Percentiles rank a stretch among this genome's conserved stretches.
These are phyloP conservation scores for Asterochloris sp. DNA, from an alignment of 139 green algal genomes.

Conservation along the genomic window DNA sequence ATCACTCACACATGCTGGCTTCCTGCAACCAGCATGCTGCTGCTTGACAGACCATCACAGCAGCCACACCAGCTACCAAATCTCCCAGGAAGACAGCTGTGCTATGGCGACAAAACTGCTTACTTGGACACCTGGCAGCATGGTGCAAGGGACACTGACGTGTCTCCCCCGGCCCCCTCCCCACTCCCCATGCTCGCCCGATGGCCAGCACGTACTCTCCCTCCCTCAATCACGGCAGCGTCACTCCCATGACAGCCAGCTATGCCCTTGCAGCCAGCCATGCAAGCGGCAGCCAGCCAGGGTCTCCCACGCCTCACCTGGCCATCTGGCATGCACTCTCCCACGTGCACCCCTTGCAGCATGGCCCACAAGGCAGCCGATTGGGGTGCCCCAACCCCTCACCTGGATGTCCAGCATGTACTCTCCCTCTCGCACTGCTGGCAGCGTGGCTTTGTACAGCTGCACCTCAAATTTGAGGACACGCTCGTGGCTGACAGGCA, in stretches of 20 bases:
- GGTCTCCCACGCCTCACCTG: too few species aligned
- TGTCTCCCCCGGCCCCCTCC: too few species aligned
- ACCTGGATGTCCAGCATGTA: constrained; percentile 93
- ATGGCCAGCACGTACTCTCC: neutral
- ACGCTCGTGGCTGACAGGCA: constrained; percentile 16
- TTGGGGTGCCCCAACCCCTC: neutral
- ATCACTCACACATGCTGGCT: too few species aligned
- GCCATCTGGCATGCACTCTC: neutral
- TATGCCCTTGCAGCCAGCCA: neutral
- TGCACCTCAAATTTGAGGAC: constrained; percentile 91
- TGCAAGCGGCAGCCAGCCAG: too few species aligned
- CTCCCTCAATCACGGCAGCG: neutral
- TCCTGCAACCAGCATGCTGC: too few species aligned
- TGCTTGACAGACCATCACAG: too few species aligned
- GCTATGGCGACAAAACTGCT: too few species aligned
- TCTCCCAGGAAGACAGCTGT: too few species aligned
- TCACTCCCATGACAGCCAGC: neutral
- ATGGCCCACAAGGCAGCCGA: neutral
- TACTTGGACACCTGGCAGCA: too few species aligned
- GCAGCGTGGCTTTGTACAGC: constrained; percentile 77
- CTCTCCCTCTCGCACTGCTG: constrained; percentile 77
- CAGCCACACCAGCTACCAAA: too few species aligned
- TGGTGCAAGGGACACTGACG: too few species aligned
- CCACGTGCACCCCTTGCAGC: neutral
- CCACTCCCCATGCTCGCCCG: too few species aligned